Evolutionary conservation across 306 rosid species (phyloP).

Genomic region (Corylus americana): DNA sequence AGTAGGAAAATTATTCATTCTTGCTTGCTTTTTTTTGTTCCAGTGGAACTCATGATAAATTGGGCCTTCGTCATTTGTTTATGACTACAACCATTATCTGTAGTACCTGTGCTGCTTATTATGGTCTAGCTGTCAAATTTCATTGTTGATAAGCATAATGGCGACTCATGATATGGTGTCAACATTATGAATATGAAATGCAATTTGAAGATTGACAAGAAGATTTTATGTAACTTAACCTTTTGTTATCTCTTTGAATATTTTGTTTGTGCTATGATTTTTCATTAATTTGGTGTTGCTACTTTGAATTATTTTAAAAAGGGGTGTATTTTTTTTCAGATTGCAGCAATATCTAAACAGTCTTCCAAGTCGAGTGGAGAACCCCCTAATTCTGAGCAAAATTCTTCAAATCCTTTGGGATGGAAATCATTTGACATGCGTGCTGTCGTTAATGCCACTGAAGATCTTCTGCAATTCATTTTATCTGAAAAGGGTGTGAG

Average conservation of each 20-base stretch:
- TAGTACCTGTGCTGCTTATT: not conserved
- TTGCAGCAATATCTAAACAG: constrained; percentile 94
- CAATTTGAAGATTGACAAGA: not conserved
- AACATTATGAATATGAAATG: not conserved
- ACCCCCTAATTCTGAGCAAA: constrained; percentile 41
- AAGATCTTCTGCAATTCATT: constrained; percentile 78
- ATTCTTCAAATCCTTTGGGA: constrained; percentile 48
- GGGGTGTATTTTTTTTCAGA: constrained; percentile 53
- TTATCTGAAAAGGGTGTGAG: constrained; percentile 84
- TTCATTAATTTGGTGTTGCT: not conserved
- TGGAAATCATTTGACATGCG: constrained; percentile 88
- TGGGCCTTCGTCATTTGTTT: not conserved
- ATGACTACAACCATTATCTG: not conserved
- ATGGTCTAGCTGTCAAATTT: not conserved
- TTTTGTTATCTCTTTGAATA: not conserved
- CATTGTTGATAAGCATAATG: not conserved
- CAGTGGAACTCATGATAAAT: not conserved
- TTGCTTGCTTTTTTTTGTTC: not conserved
- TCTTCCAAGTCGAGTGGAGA: constrained; percentile 65
- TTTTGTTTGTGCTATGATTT: not conserved
- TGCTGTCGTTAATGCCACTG: constrained; percentile 85
- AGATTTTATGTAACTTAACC: not conserved
- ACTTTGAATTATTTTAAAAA: constrained; percentile 10
- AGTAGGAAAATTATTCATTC: not conserved
- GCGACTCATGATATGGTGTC: not conserved